These are phyloP conservation scores for Plasmopara halstedii DNA, from an alignment of 352 stramenopile species.

Conservation along the genomic window DNA sequence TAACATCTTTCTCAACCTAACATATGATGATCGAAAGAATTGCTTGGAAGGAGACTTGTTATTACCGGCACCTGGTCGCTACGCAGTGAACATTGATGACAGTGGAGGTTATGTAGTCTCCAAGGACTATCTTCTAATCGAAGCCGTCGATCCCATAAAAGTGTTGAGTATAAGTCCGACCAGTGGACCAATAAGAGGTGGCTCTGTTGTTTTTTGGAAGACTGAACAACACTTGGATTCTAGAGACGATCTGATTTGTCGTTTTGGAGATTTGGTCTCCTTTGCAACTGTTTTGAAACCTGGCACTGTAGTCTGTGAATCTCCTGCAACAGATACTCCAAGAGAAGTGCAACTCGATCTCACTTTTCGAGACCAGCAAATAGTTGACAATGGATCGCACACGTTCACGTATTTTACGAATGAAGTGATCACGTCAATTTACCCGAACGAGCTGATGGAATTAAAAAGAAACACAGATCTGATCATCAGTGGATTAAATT, in stretches of 20 bases:
- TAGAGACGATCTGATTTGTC: slow-evolving; percentile 14
- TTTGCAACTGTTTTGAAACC: slow-evolving; percentile 5
- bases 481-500: slow-evolving; percentile 21
- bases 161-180: slow-evolving; percentile 1
- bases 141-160: slow-evolving; percentile 1
- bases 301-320: slow-evolving; percentile 14
- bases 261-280: slow-evolving; percentile 15
- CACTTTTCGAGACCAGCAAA: slow-evolving; percentile 4
- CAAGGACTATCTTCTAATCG: background rate
- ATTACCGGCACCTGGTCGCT: slow-evolving; percentile 2
- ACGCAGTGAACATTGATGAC: slow-evolving; percentile 8
- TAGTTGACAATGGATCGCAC: background rate
- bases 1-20: background rate
- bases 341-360: slow-evolving; percentile 17
- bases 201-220: slow-evolving; percentile 17
- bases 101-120: slow-evolving; percentile 5
- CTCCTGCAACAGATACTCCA: slow-evolving; percentile 8
- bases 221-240: slow-evolving; percentile 3
- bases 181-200: slow-evolving; percentile 21
- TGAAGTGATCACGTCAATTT: slow-evolving; percentile 22
- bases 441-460: slow-evolving; percentile 4
- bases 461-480: slow-evolving; percentile 5
- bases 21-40: background rate
- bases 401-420: slow-evolving; percentile 21
- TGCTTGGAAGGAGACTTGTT: slow-evolving; percentile 1